Percentiles rank a stretch among this genome's conserved stretches.
phyloP scores from a whole-genome alignment of 441 rosid species.

The Dalechampia spathulata region DNA sequence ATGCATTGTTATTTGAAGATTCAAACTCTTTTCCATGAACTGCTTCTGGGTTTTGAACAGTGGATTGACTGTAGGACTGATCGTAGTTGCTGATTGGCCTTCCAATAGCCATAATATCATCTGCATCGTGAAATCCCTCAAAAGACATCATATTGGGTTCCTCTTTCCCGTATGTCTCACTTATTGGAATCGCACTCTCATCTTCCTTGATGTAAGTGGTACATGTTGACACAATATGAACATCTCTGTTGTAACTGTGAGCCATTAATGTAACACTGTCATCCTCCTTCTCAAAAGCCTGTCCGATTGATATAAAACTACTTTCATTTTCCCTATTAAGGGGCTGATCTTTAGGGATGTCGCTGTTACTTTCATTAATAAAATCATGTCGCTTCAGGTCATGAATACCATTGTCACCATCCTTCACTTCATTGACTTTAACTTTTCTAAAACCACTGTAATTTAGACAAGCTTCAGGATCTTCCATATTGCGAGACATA shows the following conservation, averaged over 20 bases:
- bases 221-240: constrained; percentile 32
- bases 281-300: constrained; percentile 27
- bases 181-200: constrained; percentile 22
- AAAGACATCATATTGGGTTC: constrained; percentile 52
- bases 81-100: constrained; percentile 31
- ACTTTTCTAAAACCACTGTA: constrained; percentile 57
- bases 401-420: constrained; percentile 29
- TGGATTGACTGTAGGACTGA: constrained; percentile 32
- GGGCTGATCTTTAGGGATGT: constrained; percentile 33
- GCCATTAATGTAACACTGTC: constrained; percentile 42
- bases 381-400: constrained; percentile 33
- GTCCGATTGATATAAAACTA: constrained; percentile 27
- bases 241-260: constrained; percentile 41
- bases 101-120: constrained; percentile 36
- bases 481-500: constrained; percentile 41
- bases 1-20: constrained; percentile 21
- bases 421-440: constrained; percentile 51
- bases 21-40: constrained; percentile 25
- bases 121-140: constrained; percentile 53
- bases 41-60: constrained; percentile 21
- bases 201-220: constrained; percentile 40
- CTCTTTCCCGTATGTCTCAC: constrained; percentile 31
- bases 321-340: constrained; percentile 26
- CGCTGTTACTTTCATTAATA: constrained; percentile 26
- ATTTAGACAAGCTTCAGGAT: constrained; percentile 34